Base-by-base conservation (phyloP, 176 grass and related monocot genomes). In the Tillandsia leiboldiana region DNA sequence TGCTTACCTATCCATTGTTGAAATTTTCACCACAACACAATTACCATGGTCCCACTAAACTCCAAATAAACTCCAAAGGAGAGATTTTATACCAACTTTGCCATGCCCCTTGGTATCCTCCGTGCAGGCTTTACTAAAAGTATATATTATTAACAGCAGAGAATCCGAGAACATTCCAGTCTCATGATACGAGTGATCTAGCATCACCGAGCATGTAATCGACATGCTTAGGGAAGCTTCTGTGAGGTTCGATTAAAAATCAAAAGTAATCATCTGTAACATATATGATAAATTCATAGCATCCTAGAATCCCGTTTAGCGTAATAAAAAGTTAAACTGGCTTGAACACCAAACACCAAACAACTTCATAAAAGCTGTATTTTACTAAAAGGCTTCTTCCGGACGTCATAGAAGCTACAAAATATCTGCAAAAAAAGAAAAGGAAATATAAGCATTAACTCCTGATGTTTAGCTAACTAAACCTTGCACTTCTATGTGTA, bases 1-100 rank as follows among this genome's bases (percentile, higher is more conserved):
- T 48, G 9, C 52, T 71, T 11, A 88, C 86, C 81, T 84, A 67
- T 88, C 86, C 86, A 88, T 88, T n/a, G 67, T 58, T 81, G 18
- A 49, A 10, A 70, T 12, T 70, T 74, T 78, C 3, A 67, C 53
- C 65, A 78, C 61, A 62, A 71, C 73, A 49, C 13, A 17, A 67
- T 75, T 33, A 18, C 51, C 52, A 64, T 14, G 66, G 23, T 74
- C 54, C 84, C 66, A 88, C 81, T 84, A 81, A 78, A 67, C 67
- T 67, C 2, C 72, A 74, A 70, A 49, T 56, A 78, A 83, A 84
- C 28, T 13, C 15, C 7, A 12, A 53, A 56, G 49, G 0, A n/a
- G 29, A 63, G 65, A 76, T 70, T 63, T 51, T 67, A n/a, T 28
- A 22, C 48, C 73, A 63, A 64, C 73, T 56, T 73, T 70, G 51